Percentiles rank a stretch among this genome's conserved stretches.
These are phyloP conservation scores for Apiotrichum brassicae DNA, from an alignment of 1,284 basidiomycete genomes.

Conservation along the genomic window DNA sequence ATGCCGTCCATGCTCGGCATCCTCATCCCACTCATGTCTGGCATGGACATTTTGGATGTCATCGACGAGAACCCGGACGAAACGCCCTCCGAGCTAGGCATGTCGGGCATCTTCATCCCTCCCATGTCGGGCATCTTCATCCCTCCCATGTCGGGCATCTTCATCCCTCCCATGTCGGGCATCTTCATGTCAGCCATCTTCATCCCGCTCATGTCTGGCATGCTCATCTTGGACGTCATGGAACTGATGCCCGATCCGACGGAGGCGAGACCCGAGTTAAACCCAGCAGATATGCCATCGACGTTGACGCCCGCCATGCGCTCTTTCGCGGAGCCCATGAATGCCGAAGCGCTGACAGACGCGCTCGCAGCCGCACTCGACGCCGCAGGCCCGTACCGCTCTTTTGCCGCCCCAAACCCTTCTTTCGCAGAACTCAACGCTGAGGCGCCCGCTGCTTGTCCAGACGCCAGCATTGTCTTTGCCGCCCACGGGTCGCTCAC, in stretches of 20 bases:
- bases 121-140: not conserved
- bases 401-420: not conserved
- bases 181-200: not conserved
- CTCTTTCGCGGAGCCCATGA: not conserved
- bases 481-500: constrained; percentile 15
- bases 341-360: not conserved
- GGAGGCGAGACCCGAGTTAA: not conserved
- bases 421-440: not conserved
- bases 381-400: not conserved
- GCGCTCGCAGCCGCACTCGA: not conserved
- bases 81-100: not conserved
- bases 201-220: not conserved
- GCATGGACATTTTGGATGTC: not conserved
- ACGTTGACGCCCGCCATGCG: not conserved
- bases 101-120: not conserved
- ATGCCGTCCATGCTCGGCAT: not conserved
- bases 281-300: not conserved
- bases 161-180: not conserved
- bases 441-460: not conserved
- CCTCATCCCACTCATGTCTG: not conserved
- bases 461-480: not conserved
- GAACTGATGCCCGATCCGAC: not conserved
- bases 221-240: not conserved
- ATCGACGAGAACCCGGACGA: too few species aligned
- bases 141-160: not conserved